Evolutionary conservation across 2,329 filamentous ascomycete species (phyloP).

Genomic region (Zopfia rhizophila): DNA sequence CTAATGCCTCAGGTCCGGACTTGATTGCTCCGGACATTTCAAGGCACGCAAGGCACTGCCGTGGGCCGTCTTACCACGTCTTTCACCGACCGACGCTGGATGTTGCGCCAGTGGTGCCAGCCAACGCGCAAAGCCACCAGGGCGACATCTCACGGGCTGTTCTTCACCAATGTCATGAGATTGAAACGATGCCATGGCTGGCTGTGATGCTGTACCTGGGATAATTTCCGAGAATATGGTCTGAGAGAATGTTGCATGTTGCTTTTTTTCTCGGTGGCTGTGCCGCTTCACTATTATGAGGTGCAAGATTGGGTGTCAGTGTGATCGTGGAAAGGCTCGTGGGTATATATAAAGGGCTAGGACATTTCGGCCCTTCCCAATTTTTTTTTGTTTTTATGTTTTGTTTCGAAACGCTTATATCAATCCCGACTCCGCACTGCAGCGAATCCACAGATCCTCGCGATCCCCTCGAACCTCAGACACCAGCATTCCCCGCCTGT

Average conservation of each 20-base stretch:
- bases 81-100: slow-evolving; percentile 1
- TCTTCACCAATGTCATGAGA: not conserved
- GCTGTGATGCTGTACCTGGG: slow-evolving; percentile 2
- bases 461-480: no score
- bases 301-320: slow-evolving; percentile 13
- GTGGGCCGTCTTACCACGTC: slow-evolving; percentile 5
- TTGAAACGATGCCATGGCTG: slow-evolving; percentile 3
- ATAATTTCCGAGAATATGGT: slow-evolving; percentile 13
- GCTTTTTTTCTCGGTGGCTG: slow-evolving; percentile 21
- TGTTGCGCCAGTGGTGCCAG: slow-evolving; percentile 11
- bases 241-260: slow-evolving; percentile 9
- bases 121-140: slow-evolving; percentile 5
- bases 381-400: slow-evolving; percentile 22
- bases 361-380: slow-evolving; percentile 5
- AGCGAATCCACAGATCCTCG: not conserved
- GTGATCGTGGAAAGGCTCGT: slow-evolving; percentile 1
- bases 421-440: slow-evolving; percentile 9
- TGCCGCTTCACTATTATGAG: slow-evolving; percentile 24
- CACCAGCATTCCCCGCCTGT: no score
- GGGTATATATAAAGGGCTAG: slow-evolving; percentile 20
- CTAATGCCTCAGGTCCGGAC: slow-evolving; percentile 22
- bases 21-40: slow-evolving; percentile 30
- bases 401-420: slow-evolving; percentile 26
- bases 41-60: slow-evolving; percentile 14
- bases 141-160: slow-evolving; percentile 8